Evolutionary conservation across 2,329 filamentous ascomycete species (phyloP).

Genomic region (Ophiostoma ulmi): DNA sequence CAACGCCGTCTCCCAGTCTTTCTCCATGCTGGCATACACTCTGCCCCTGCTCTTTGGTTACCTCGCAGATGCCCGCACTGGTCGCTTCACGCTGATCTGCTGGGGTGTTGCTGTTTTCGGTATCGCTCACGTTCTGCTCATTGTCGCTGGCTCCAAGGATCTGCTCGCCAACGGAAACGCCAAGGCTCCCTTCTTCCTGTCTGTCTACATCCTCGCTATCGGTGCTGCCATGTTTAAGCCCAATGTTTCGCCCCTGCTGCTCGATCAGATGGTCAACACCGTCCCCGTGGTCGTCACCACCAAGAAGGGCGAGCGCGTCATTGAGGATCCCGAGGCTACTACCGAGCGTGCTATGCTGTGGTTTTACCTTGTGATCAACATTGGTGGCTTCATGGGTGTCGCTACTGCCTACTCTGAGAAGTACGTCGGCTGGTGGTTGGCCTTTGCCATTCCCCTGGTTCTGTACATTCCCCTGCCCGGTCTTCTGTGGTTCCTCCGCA

Average conservation of each 20-base stretch:
- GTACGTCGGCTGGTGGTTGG: slow-evolving; percentile 63
- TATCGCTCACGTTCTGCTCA: slow-evolving; percentile 63
- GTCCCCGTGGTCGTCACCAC: slow-evolving; percentile 52
- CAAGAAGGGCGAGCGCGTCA: slow-evolving; percentile 57
- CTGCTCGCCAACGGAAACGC: slow-evolving; percentile 43
- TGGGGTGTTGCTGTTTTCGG: slow-evolving; percentile 63
- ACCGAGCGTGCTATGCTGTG: slow-evolving; percentile 64
- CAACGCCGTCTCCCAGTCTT: slow-evolving; percentile 50
- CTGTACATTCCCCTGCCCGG: slow-evolving; percentile 42
- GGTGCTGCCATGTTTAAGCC: slow-evolving; percentile 79
- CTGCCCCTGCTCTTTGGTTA: slow-evolving; percentile 52
- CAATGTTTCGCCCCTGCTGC: slow-evolving; percentile 68
- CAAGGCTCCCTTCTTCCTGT: slow-evolving; percentile 56
- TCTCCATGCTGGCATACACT: slow-evolving; percentile 53
- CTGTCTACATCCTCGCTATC: slow-evolving; percentile 49
- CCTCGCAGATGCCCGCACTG: slow-evolving; percentile 62
- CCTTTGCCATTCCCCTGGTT: slow-evolving; percentile 56
- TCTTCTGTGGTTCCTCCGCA: slow-evolving; percentile 41
- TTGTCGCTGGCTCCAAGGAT: slow-evolving; percentile 50
- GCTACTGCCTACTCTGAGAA: slow-evolving; percentile 68
- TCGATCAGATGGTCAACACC: slow-evolving; percentile 61
- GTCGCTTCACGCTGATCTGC: slow-evolving; percentile 67
- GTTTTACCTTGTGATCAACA: slow-evolving; percentile 62
- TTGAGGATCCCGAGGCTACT: slow-evolving; percentile 65
- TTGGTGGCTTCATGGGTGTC: slow-evolving; percentile 60